A percentile compares a stretch with the other conserved stretches of the same genome.
Conservation (phyloP, 2,329 filamentous ascomycete species). For the Akanthomyces muscarius region DNA sequence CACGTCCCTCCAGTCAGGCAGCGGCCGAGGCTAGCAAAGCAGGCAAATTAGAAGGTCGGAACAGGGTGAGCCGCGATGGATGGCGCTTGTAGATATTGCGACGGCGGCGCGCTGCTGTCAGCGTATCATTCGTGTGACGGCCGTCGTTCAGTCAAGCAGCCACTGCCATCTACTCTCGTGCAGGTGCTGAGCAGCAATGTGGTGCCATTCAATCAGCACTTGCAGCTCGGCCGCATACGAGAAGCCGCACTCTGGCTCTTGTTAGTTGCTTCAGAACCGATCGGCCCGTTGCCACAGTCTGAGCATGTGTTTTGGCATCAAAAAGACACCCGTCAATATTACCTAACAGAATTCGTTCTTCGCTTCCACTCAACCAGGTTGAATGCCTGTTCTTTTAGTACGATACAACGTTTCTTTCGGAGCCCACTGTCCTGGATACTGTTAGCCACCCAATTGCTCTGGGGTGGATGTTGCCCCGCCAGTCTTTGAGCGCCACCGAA, state of each 20-base stretch:
- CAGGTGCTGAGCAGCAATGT: neutral
- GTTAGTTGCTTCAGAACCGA: neutral
- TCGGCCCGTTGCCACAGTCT: neutral
- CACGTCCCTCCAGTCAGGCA: neutral
- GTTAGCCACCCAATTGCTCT: neutral
- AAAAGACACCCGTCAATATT: neutral
- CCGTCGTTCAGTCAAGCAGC: neutral
- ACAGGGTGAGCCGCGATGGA: neutral
- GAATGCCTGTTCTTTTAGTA: no score
- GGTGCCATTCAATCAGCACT: neutral
- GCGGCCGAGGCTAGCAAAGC: neutral
- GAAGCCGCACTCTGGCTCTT: neutral
- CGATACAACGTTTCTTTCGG: conserved; percentile 7
- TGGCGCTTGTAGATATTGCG: conserved; percentile 1
- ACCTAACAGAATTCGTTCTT: neutral
- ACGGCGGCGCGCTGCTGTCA: neutral
- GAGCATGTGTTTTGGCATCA: no score
- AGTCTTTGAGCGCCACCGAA: neutral
- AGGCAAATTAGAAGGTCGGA: neutral
- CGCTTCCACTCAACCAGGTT: neutral
- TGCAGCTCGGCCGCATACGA: neutral
- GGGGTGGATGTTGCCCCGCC: neutral
- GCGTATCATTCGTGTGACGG: neutral
- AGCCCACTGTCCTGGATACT: neutral
- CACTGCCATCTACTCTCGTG: neutral